phyloP scores from a whole-genome alignment of 192 early-diverging fungal genomes.

The Coemansia sp. region DNA sequence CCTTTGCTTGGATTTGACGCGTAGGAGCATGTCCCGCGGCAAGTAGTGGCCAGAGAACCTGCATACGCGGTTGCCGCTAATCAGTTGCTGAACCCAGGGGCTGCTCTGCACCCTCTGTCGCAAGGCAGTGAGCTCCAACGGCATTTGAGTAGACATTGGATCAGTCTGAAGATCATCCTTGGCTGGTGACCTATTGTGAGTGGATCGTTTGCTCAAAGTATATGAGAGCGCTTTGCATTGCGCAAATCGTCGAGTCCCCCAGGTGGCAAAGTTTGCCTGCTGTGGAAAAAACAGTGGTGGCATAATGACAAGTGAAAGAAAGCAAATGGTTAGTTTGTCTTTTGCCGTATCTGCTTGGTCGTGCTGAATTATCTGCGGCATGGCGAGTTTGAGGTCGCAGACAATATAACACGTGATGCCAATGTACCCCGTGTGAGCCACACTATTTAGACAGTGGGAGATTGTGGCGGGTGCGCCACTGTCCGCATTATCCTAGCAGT shows the following conservation, averaged over 20 bases:
- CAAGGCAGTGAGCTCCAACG: not conserved
- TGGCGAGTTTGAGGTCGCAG: not conserved
- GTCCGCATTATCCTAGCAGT: not conserved
- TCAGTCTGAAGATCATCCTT: constrained; percentile 1
- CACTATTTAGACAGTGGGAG: not conserved
- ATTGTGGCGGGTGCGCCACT: not conserved
- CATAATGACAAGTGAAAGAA: too few relatives aligned
- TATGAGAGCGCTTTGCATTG: too few relatives aligned
- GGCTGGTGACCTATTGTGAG: not conserved
- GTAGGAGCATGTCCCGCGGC: constrained; percentile 13
- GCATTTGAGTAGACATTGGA: constrained; percentile 4
- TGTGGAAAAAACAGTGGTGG: too few relatives aligned
- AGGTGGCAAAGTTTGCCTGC: too few relatives aligned
- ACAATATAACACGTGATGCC: not conserved
- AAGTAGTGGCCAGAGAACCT: constrained; percentile 10
- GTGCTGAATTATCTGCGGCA: too few relatives aligned
- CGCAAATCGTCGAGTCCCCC: too few relatives aligned
- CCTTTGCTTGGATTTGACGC: constrained; percentile 21
- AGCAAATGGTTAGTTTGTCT: too few relatives aligned
- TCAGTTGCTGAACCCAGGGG: constrained; percentile 24
- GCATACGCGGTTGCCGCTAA: constrained; percentile 23
- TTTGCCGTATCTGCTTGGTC: too few relatives aligned
- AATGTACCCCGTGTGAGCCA: not conserved
- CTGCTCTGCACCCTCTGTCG: constrained; percentile 35
- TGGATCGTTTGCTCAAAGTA: not conserved